Conservation (phyloP, 2,329 filamentous ascomycete species). For the Thelonectria discophora region DNA sequence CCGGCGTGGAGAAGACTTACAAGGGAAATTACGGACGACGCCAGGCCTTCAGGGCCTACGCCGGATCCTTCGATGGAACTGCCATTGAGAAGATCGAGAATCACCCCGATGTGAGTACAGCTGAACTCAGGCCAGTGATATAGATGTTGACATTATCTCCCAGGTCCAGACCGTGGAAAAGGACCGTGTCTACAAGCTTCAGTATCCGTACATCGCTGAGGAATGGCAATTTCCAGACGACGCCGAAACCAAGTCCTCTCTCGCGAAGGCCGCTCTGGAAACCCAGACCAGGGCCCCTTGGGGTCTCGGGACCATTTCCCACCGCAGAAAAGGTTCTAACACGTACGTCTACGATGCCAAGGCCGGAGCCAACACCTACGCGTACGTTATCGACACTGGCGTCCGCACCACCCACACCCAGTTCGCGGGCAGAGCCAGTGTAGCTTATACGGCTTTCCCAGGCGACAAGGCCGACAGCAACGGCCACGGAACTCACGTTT, state of each 20-base stretch:
- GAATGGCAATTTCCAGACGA: no score
- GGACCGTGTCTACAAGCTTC: conserved; percentile 43
- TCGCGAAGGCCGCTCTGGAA: no score
- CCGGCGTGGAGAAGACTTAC: conserved; percentile 46
- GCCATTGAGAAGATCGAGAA: conserved; percentile 53
- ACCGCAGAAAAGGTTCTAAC: conserved; percentile 37
- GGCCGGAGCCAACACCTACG: conserved; percentile 58
- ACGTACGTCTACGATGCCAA: conserved; percentile 61
- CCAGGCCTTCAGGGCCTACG: conserved; percentile 56
- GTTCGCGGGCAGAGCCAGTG: conserved; percentile 61
- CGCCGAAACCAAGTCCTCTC: no score
- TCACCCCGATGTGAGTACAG: conserved; percentile 51
- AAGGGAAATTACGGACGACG: conserved; percentile 42
- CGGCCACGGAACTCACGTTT: conserved; percentile 56
- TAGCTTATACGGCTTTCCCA: conserved; percentile 39
- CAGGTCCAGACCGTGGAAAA: conserved; percentile 45
- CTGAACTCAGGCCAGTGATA: accelerated
- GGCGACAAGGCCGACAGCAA: conserved; percentile 42
- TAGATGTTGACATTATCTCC: conserved; percentile 6
- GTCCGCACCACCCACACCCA: conserved; percentile 63
- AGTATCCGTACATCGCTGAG: no score
- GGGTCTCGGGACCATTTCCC: conserved; percentile 47
- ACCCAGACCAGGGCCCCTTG: conserved; percentile 45
- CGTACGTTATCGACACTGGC: conserved; percentile 71
- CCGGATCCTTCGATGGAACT: conserved; percentile 52